These are phyloP conservation scores for Cladosporium phlei DNA, from an alignment of 2,329 filamentous ascomycete species.

Conservation along the genomic window DNA sequence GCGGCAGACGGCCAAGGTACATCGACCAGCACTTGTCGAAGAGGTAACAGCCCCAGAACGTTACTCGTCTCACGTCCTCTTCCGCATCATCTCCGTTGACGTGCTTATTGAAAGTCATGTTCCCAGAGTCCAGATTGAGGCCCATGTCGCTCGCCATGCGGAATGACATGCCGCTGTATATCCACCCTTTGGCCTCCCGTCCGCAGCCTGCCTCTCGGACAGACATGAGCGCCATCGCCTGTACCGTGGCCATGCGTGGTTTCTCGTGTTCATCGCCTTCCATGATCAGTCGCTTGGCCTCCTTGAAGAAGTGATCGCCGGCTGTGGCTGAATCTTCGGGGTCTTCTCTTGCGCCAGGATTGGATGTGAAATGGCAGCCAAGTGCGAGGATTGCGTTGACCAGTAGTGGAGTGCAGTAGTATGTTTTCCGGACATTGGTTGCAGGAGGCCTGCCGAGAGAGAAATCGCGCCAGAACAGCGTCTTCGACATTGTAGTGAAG, in stretches of 20 bases:
- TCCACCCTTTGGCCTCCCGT: slow-evolving; percentile 92
- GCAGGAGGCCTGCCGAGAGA: slow-evolving; percentile 60
- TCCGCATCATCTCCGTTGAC: slow-evolving; percentile 64
- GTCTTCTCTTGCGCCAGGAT: slow-evolving; percentile 64
- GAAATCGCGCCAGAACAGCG: slow-evolving; percentile 83
- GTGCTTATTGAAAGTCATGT: slow-evolving; percentile 49
- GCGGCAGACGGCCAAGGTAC: slow-evolving; percentile 85
- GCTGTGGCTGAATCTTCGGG: slow-evolving; percentile 76
- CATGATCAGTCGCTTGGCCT: slow-evolving; percentile 83
- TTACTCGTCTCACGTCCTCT: slow-evolving; percentile 81
- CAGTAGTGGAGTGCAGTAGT: slow-evolving; percentile 82
- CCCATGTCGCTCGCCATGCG: slow-evolving; percentile 95
- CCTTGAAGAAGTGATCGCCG: slow-evolving; percentile 91
- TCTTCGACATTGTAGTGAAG: slow-evolving; percentile 85
- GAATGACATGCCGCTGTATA: slow-evolving; percentile 97
- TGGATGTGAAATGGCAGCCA: slow-evolving; percentile 86
- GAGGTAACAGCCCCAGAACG: slow-evolving; percentile 97
- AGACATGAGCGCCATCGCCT: slow-evolving; percentile 91
- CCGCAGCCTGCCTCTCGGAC: slow-evolving; percentile 93
- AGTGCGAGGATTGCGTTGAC: slow-evolving; percentile 93
- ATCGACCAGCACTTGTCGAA: slow-evolving; percentile 99
- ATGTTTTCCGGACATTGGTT: slow-evolving; percentile 48
- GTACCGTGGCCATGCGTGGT: slow-evolving; percentile 80
- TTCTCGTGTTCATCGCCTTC: slow-evolving; percentile 92
- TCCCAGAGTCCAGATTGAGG: slow-evolving; percentile 75